Base-by-base conservation (phyloP, 371 early-diverging fungal species). In the Encephalitozoon intestinalis region DNA sequence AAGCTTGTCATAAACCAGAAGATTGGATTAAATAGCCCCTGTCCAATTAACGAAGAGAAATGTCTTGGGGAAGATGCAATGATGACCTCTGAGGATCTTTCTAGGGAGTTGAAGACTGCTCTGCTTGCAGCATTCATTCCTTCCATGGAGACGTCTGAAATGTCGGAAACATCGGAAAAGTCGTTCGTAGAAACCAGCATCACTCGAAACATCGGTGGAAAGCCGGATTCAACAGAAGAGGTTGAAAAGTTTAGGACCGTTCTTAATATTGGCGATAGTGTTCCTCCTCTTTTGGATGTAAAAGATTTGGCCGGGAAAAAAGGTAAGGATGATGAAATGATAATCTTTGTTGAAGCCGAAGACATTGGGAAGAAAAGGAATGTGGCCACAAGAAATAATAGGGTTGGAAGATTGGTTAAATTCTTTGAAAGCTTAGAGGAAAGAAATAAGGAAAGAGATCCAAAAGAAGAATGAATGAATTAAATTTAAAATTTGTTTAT, bases 361-460 rank as follows among this genome's bases (percentile, higher is more conserved):
- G 58, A 58, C n/a, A 7, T 37, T n/a, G 21, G 18, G 12, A 58
- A 58, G 31, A 58, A 58, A 18, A 30, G 5, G 18, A 58, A 34
- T 15, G 21, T n/a, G 34, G 21, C 28, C 34, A 74, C 53, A 65
- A 66, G 67, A 26, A 74, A 74, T 25, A 63, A 63, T 25, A 46
- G 43, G 23, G 74, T 74, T 53, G 67, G 58, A 43, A 53, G 41
- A 18, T 49, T 74, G 18, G 63, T 74, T 12, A 74, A 74, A 9
- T 67, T 53, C 39, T 74, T 50, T 44, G 74, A 74, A 46, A 26
- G 44, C 1, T 54, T 74, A 18, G 30, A 40, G 23, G 67, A 74
- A 39, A 54, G 46, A 40, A 51, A 51, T 37, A 52, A 70, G 12
- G 66, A 50, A 23, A 51, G 52, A 2, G 43, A 65, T 34, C 43